Percentiles rank a stretch among this genome's conserved stretches.
These are phyloP conservation scores for Boletus rubropictus DNA, from an alignment of 768 basidiomycete genomes.

Conservation along the genomic window DNA sequence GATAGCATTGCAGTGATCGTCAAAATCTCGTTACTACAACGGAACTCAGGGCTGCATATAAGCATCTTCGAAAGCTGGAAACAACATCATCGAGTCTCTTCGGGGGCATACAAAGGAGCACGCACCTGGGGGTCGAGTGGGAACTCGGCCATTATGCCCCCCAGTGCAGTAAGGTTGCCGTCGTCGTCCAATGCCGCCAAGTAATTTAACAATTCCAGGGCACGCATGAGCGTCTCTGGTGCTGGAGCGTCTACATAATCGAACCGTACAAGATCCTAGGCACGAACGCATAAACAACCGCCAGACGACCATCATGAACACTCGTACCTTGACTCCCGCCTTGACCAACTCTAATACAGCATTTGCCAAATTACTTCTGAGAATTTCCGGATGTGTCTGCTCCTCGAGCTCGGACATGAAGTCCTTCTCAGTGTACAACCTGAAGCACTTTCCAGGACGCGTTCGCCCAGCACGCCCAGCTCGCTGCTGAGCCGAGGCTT, in stretches of 20 bases:
- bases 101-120: background rate
- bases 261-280: slow-evolving; percentile 72
- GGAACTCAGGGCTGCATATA: slow-evolving; percentile 90
- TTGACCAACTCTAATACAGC: slow-evolving; percentile 92
- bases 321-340: slow-evolving; percentile 73
- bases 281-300: background rate
- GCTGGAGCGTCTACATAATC: slow-evolving; percentile 93
- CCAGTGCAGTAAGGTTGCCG: slow-evolving; percentile 81
- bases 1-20: slow-evolving; percentile 97
- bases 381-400: slow-evolving; percentile 95
- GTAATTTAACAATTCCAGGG: slow-evolving; percentile 89
- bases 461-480: slow-evolving; percentile 97
- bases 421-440: slow-evolving; percentile 94
- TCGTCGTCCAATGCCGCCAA: slow-evolving; percentile 92
- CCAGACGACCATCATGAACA: background rate
- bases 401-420: slow-evolving; percentile 95
- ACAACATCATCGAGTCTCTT: background rate
- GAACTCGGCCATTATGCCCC: slow-evolving; percentile 94
- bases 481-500: slow-evolving; percentile 92
- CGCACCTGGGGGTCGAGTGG: slow-evolving; percentile 93
- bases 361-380: slow-evolving; percentile 89
- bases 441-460: slow-evolving; percentile 93
- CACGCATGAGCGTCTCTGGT: slow-evolving; percentile 95
- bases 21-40: slow-evolving; percentile 92
- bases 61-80: slow-evolving; percentile 80